Conservation (phyloP, 1,284 basidiomycete species). For the Leccinum huronense region DNA sequence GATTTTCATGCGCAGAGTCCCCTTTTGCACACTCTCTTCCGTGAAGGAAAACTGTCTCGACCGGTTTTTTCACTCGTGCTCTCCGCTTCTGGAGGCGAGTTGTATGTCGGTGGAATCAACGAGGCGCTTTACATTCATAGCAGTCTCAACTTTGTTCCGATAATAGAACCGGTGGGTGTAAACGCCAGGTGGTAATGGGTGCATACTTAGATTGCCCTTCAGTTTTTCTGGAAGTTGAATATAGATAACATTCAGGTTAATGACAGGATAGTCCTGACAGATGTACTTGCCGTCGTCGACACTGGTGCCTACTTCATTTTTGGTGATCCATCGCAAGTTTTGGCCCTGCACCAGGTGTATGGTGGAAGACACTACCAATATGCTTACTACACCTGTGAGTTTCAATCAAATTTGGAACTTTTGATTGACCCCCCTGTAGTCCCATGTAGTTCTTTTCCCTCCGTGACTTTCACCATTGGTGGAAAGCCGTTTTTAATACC, state of each 20-base stretch:
- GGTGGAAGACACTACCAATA: not conserved
- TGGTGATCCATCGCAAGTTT: not conserved
- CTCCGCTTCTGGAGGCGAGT: not conserved
- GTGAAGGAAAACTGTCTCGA: not conserved
- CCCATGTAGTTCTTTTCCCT: not conserved
- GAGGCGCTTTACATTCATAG: not conserved
- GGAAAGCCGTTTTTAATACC: not conserved
- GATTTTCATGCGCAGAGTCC: not conserved
- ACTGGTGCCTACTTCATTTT: not conserved
- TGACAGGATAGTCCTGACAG: not conserved
- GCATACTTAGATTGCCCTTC: not conserved
- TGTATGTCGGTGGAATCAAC: not conserved
- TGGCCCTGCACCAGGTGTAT: not conserved
- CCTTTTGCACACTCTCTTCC: not conserved
- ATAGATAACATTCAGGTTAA: not conserved
- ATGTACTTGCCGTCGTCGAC: not conserved
- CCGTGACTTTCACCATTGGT: not conserved
- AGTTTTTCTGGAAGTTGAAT: not conserved
- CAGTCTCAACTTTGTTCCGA: not conserved
- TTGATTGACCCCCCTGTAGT: not conserved
- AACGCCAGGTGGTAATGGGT: not conserved
- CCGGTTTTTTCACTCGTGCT: not conserved
- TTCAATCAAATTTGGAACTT: not conserved
- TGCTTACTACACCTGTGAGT: not conserved
- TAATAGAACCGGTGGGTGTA: not conserved